These are phyloP conservation scores for Flaveria ramosissima DNA, from an alignment of 129 eudicot genomes.

Conservation along the genomic window DNA sequence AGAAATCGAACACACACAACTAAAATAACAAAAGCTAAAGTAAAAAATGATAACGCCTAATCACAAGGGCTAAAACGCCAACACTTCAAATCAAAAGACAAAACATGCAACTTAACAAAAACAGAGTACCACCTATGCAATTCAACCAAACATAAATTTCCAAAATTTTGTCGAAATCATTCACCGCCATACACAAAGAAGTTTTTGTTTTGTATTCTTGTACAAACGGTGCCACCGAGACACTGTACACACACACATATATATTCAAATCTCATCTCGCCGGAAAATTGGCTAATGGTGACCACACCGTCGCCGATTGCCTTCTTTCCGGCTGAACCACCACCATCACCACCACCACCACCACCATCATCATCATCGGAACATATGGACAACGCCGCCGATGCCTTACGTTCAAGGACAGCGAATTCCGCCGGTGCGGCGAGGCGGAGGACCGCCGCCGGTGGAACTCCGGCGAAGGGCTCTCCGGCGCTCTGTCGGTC, in stretches of 20 bases:
- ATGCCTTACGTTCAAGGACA: constrained; percentile 30
- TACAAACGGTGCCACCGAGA: neutral
- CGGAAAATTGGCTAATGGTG: constrained; percentile 37
- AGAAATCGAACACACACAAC: no score
- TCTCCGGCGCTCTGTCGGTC: constrained; percentile 38
- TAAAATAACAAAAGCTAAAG: no score
- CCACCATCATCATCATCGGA: neutral
- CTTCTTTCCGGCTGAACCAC: constrained; percentile 24
- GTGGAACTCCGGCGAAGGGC: constrained; percentile 12
- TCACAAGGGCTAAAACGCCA: no score
- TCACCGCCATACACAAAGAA: constrained; percentile 8
- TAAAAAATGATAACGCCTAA: no score
- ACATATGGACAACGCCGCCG: neutral
- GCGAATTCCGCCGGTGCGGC: constrained; percentile 2
- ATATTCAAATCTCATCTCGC: constrained; percentile 24
- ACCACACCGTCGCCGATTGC: constrained; percentile 30
- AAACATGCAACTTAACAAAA: neutral
- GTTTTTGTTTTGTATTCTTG: constrained; percentile 1
- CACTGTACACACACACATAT: neutral
- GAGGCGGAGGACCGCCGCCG: constrained; percentile 31
- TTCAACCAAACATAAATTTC: neutral
- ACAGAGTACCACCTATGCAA: neutral
- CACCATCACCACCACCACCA: neutral
- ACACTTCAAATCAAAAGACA: no score
- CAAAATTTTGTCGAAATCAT: neutral